Percentiles rank a stretch among this genome's conserved stretches.
Conservation (phyloP, 768 basidiomycete genomes). For the Vararia minispora region DNA sequence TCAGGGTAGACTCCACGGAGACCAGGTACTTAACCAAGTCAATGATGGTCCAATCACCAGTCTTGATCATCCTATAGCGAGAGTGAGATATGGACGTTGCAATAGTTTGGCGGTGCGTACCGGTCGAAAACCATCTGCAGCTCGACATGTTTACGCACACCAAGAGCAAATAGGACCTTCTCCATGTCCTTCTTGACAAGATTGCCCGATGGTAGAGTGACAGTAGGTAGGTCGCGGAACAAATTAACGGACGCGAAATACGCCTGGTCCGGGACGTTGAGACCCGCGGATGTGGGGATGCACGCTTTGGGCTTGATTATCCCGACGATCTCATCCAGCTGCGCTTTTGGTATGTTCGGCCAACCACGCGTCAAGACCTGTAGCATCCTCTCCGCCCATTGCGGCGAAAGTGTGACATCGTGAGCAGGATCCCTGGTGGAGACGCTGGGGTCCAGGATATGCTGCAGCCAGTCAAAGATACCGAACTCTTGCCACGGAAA, state of each 20-base stretch:
- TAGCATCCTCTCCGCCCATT: conserved; percentile 78
- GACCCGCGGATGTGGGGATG: conserved; percentile 49
- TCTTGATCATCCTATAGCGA: conserved; percentile 67
- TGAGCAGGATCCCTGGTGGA: conserved; percentile 32
- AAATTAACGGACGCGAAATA: conserved; percentile 84
- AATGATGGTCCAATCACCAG: conserved; percentile 80
- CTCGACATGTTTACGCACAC: conserved; percentile 86
- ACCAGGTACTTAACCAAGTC: conserved; percentile 85
- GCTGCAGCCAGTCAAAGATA: conserved; percentile 62
- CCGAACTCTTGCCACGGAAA: conserved; percentile 79
- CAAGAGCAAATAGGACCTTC: conserved; percentile 57
- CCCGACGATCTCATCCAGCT: conserved; percentile 30
- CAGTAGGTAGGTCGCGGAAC: conserved; percentile 82
- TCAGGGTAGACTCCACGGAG: conserved; percentile 56
- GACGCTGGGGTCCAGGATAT: conserved; percentile 42
- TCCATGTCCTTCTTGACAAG: conserved; percentile 62
- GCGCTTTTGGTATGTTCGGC: conserved; percentile 43
- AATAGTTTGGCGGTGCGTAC: conserved; percentile 23
- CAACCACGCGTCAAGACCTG: conserved; percentile 57
- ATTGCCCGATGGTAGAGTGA: conserved; percentile 54
- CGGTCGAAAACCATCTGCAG: conserved; percentile 88
- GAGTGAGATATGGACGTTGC: not conserved
- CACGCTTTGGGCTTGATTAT: conserved; percentile 34
- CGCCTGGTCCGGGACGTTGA: conserved; percentile 57
- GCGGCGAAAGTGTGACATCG: conserved; percentile 52